phyloP scores from a whole-genome alignment of 2,329 filamentous ascomycete genomes.

The Colletotrichum sp. region DNA sequence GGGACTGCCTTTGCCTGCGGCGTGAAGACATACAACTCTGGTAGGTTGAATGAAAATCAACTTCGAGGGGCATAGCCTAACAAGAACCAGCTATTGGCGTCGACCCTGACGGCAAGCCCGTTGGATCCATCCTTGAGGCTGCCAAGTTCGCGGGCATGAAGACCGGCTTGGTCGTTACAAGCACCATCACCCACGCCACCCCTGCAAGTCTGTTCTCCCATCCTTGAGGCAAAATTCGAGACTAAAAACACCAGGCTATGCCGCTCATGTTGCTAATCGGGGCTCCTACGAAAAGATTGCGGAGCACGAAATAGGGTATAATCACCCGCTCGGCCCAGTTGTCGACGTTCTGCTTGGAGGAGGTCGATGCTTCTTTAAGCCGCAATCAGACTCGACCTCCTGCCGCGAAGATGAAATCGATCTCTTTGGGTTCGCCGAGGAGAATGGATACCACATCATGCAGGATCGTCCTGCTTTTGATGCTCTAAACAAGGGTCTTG shows the following conservation, averaged over 20 bases:
- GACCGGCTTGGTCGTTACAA: conserved; percentile 47
- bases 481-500: conserved; percentile 28
- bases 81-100: conserved; percentile 33
- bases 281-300: conserved; percentile 40
- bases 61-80: background rate
- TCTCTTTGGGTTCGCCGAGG: conserved; percentile 36
- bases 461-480: conserved; percentile 39
- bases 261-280: conserved; percentile 36
- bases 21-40: conserved; percentile 41
- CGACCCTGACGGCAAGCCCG: conserved; percentile 33
- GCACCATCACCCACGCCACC: conserved; percentile 41
- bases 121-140: conserved; percentile 43
- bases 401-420: conserved; percentile 42
- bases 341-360: conserved; percentile 45
- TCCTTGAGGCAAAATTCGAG: background rate
- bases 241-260: conserved; percentile 27
- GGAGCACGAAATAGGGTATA: conserved; percentile 41
- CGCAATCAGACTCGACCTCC: conserved; percentile 35
- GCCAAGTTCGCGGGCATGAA: conserved; percentile 42
- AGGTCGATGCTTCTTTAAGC: conserved; percentile 45
- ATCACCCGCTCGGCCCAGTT: conserved; percentile 40
- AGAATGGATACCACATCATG: conserved; percentile 39
- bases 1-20: conserved; percentile 44
- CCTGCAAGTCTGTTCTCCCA: conserved; percentile 26
- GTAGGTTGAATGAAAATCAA: background rate